Base-by-base conservation (phyloP, 345 rosid genomes). In the Melastoma malabathricum region DNA sequence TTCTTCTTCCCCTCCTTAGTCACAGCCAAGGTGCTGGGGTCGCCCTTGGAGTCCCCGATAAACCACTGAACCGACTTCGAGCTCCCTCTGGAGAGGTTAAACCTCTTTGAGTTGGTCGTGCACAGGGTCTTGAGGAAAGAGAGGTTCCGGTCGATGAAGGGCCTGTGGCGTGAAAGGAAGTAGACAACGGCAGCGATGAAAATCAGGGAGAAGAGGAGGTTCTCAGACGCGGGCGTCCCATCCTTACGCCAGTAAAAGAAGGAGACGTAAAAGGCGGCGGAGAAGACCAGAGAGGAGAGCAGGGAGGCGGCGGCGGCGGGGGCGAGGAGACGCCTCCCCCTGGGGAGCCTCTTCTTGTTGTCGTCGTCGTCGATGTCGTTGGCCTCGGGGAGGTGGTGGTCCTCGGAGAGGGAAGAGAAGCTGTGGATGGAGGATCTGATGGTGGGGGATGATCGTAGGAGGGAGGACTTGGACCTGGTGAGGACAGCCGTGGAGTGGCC, bases 391-490 rank as follows among this genome's bases (percentile, higher is more conserved):
- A 74, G n/a, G n/a, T n/a, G 61, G 49, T 75, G 89, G 47, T 60
- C 75, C 57, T 86, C 88, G 31, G 64, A 64, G 58, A 83, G 65
- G 16, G 86, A 86, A 16, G 76, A 69, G 12, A 90, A 68, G 50
- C 98, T 90, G 57, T 86, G 92, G 53, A 90, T 75, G 52, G 98
- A 83, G 9, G 94, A 86, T 60, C 94, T 83, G 61, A 80, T 64
- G 62, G 87, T 87, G 5, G 95, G 84, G 12, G 92, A 75, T 15
- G 95, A 82, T 27, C 93, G 82, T 47, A 90, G 85, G 23, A 92
- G 84, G 45, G 93, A 84, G 3, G 98, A 92, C 47, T 81, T 76
- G 0, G 89, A 86, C 50, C 93, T 64, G 52, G 93, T 81, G 0
- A 87, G 83, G 83, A 77, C 78, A 47, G 70, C 51, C 59, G 77